Evolutionary conservation across 164 flowering plant genomes (phyloP), one percentile per base, ranked within the genome.

Genomic region (Liquidambar formosana): DNA sequence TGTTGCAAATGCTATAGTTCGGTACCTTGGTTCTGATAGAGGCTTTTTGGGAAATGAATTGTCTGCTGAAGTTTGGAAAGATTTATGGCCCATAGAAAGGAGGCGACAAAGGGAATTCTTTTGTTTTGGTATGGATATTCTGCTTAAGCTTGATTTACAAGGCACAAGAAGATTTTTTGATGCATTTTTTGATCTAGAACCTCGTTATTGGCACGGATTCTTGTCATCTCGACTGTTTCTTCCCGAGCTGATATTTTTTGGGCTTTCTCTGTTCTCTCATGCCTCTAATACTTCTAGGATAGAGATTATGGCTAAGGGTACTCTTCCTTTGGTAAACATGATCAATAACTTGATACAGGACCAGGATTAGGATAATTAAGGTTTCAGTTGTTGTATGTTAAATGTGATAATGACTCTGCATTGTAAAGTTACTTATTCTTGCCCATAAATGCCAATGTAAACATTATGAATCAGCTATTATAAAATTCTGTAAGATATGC

Each of bases 301-400:
- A 60, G 98, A 93, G 85, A 93, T 93, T 47, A 91, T 93, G 98
- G 82, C 87, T 10, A 93, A 93, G 82, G 98, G 98, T 54, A 93
- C 95, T 61, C 61, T 86, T 67, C 96, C 98, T 63, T 69, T 93
- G 84, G 87, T 76, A 65, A 87, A 78, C 43, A 89, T 91, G 98
- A 71, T 91, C 78, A 78, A 75, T 78, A 91, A 91, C 76, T 83
- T 93, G 62, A 41, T 89, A 69, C 68, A 77, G 69, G 97, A 93
- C 71, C 79, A 64, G 73, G 93, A 88, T 21, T 88, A 74, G 63
- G 64, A 57, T 57, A 61, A 25, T 27, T 28, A 46, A 13, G 57
- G 48, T 66, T 62, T 72, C 13, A 22, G 11, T 59, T 63, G 41
- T 61, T 51, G 28, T 5, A 27, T 64, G 62, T 63, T 56, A 67